Evolutionary conservation across 805 yeast genomes (phyloP).

Genomic region (Candida golubevii): DNA sequence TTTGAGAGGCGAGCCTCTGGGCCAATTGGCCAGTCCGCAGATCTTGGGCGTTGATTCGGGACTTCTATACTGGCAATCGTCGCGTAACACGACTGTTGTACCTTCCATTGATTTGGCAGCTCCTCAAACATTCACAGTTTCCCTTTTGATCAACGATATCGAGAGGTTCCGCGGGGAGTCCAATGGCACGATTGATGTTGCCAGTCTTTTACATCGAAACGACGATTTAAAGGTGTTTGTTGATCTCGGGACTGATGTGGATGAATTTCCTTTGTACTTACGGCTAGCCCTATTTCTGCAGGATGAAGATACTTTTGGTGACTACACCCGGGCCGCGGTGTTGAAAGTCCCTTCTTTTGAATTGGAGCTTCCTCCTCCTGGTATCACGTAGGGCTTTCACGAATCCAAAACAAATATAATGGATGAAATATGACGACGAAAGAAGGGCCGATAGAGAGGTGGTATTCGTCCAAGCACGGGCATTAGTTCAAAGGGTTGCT

Average conservation of each 20-base stretch:
- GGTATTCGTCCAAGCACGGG: too few species aligned
- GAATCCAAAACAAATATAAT: neutral
- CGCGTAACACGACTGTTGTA: conserved; percentile 6
- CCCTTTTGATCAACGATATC: conserved; percentile 72
- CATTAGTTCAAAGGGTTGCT: too few species aligned
- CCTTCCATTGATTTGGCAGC: conserved; percentile 20
- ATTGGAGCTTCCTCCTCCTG: conserved; percentile 48
- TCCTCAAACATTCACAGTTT: conserved; percentile 30
- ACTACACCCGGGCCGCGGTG: conserved; percentile 61
- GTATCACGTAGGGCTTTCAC: conserved; percentile 37
- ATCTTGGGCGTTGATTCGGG: conserved; percentile 36
- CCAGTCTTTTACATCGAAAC: conserved; percentile 18
- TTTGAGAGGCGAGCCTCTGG: conserved; percentile 70
- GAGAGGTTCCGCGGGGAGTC: conserved; percentile 64
- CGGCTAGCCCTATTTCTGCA: conserved; percentile 52
- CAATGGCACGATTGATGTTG: conserved; percentile 34
- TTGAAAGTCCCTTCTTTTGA: conserved; percentile 58
- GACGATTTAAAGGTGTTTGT: conserved; percentile 20
- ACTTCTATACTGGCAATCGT: conserved; percentile 34
- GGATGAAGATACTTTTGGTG: conserved; percentile 42
- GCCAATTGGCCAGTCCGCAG: conserved; percentile 47
- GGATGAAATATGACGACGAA: neutral
- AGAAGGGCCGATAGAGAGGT: too few species aligned
- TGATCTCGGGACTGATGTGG: neutral
- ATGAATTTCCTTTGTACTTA: conserved; percentile 42